A percentile compares a stretch with the other conserved stretches of the same genome.
These are phyloP conservation scores for Reutealis trisperma DNA, from an alignment of 345 rosid species.

Conservation along the genomic window DNA sequence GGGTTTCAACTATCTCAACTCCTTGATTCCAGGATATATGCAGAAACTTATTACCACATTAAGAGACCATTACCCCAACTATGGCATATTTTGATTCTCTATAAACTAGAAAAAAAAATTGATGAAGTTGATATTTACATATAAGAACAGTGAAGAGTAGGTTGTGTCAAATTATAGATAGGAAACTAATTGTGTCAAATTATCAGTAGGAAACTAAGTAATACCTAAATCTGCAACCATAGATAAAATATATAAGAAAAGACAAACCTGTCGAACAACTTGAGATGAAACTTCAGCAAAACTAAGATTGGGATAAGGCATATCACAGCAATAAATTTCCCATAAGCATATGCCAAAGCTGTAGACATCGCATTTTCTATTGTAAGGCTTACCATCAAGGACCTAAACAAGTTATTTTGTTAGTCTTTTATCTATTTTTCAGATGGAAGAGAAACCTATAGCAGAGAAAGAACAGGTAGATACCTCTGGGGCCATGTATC, in stretches of 20 bases:
- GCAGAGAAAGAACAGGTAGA: background rate
- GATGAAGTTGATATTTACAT: background rate
- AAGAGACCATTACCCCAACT: too few relatives aligned
- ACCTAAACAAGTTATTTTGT: slow-evolving; percentile 18
- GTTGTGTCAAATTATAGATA: background rate
- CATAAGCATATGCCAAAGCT: slow-evolving; percentile 42
- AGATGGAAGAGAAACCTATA: background rate
- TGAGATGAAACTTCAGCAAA: slow-evolving; percentile 36
- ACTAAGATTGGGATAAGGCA: slow-evolving; percentile 38
- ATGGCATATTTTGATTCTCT: too few relatives aligned
- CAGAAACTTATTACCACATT: too few relatives aligned
- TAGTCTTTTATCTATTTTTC: slow-evolving; percentile 1
- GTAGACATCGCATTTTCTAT: slow-evolving; percentile 39
- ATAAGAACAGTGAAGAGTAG: background rate
- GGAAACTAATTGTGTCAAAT: background rate
- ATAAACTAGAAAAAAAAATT: background rate
- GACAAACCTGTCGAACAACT: slow-evolving; percentile 38
- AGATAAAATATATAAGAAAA: background rate
- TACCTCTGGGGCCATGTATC: slow-evolving; percentile 43
- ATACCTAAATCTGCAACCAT: background rate
- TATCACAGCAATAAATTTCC: slow-evolving; percentile 39
- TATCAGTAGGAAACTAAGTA: background rate
- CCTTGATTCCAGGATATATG: too few relatives aligned
- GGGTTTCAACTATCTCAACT: too few relatives aligned
- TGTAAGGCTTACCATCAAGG: slow-evolving; percentile 39